These are phyloP conservation scores for Sphagnurus paluster DNA, from an alignment of 1,284 basidiomycete genomes.

Conservation along the genomic window DNA sequence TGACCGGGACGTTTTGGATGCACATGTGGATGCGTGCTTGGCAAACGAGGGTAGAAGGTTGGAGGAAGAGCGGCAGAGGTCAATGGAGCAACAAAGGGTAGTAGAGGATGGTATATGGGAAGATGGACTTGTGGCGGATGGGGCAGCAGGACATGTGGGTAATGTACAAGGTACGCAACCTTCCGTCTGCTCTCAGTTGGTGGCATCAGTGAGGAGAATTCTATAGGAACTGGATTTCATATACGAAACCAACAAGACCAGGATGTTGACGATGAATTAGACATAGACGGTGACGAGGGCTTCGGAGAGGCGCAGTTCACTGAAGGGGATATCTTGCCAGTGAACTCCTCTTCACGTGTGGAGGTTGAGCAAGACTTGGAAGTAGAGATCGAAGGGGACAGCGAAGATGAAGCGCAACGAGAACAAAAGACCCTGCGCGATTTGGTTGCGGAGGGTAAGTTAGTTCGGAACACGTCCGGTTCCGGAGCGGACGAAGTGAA, in stretches of 20 bases:
- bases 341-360: slow-evolving; percentile 21
- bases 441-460: slow-evolving; percentile 52
- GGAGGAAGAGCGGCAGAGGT: slow-evolving; percentile 41
- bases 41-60: slow-evolving; percentile 50
- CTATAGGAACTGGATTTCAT: slow-evolving; percentile 62
- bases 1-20: slow-evolving; percentile 69
- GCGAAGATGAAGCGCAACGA: slow-evolving; percentile 29
- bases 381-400: slow-evolving; percentile 41
- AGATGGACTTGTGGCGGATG: slow-evolving; percentile 31
- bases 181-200: neutral
- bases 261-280: slow-evolving; percentile 76
- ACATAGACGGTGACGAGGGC: slow-evolving; percentile 74
- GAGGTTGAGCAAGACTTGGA: slow-evolving; percentile 37
- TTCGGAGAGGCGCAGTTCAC: slow-evolving; percentile 75
- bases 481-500: slow-evolving; percentile 32
- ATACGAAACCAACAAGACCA: slow-evolving; percentile 51
- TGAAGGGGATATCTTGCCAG: slow-evolving; percentile 62
- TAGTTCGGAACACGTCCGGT: slow-evolving; percentile 29
- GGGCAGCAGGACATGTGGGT: slow-evolving; percentile 42
- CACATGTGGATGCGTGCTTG: slow-evolving; percentile 76
- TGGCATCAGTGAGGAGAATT: slow-evolving; percentile 6
- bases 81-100: slow-evolving; percentile 28
- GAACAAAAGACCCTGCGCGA: slow-evolving; percentile 43
- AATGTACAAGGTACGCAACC: slow-evolving; percentile 39
- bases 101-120: slow-evolving; percentile 36